These are phyloP conservation scores for Ceriops decandra DNA, from an alignment of 345 rosid species.

Conservation along the genomic window DNA sequence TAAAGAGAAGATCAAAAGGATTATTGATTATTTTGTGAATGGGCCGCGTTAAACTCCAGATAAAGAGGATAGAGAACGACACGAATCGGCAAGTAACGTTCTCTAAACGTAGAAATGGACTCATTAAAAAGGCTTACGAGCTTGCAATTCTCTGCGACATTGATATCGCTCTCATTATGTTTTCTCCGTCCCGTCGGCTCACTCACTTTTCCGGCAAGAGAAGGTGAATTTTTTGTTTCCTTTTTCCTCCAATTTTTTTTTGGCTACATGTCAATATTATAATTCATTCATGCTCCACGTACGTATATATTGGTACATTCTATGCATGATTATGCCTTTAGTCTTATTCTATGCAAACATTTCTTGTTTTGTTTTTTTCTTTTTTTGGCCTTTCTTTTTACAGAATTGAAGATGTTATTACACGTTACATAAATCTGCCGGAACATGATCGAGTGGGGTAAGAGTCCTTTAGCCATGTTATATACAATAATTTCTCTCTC, in stretches of 20 bases:
- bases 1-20: not conserved
- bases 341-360: not conserved
- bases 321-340: not conserved
- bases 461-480: not conserved
- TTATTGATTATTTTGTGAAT: slow-evolving; percentile 15
- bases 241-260: not conserved
- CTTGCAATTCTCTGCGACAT: slow-evolving; percentile 74
- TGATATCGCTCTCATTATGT: slow-evolving; percentile 83
- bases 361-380: not conserved
- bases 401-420: slow-evolving; percentile 67
- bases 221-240: slow-evolving; percentile 32
- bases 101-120: slow-evolving; percentile 77
- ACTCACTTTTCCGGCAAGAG: slow-evolving; percentile 67
- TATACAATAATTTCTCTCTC: not conserved
- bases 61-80: slow-evolving; percentile 69
- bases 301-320: not conserved
- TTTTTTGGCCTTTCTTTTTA: not conserved
- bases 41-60: slow-evolving; percentile 79
- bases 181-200: slow-evolving; percentile 66
- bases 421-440: slow-evolving; percentile 54
- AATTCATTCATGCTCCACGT: not conserved
- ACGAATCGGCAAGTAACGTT: slow-evolving; percentile 77
- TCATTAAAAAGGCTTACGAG: slow-evolving; percentile 85
- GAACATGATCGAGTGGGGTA: slow-evolving; percentile 76
- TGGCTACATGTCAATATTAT: not conserved